Conservation (phyloP, 495 filamentous ascomycete genomes). For the Clavariopsis aquatica region DNA sequence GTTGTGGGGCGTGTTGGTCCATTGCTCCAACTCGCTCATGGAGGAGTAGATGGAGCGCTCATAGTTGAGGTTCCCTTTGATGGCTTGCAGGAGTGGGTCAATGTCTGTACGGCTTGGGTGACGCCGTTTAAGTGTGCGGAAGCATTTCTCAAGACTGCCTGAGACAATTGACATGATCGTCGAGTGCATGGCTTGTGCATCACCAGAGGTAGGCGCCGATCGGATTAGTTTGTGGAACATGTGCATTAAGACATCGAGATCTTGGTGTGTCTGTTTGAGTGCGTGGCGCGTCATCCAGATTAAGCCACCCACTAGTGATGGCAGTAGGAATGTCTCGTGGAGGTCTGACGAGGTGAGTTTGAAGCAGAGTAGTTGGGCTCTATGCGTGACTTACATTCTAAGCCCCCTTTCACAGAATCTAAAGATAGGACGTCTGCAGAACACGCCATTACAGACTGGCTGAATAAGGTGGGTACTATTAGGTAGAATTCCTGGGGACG, state of each 20-base stretch:
- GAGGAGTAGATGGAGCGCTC: constrained; percentile 64
- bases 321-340: constrained; percentile 84
- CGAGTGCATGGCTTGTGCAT: constrained; percentile 76
- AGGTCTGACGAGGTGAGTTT: constrained; percentile 56
- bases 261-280: constrained; percentile 60
- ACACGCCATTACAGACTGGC: constrained; percentile 78
- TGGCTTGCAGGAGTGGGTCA: constrained; percentile 67
- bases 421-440: constrained; percentile 69
- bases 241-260: constrained; percentile 66
- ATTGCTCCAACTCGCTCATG: constrained; percentile 73
- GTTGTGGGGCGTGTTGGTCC: constrained; percentile 63
- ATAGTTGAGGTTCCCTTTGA: constrained; percentile 69
- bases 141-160: constrained; percentile 70
- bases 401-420: constrained; percentile 79
- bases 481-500: constrained; percentile 92
- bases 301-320: constrained; percentile 79
- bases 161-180: constrained; percentile 83
- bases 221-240: constrained; percentile 75
- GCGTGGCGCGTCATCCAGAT: constrained; percentile 78
- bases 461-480: constrained; percentile 85
- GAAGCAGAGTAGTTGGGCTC: constrained; percentile 22
- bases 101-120: constrained; percentile 69
- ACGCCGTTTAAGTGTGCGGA: constrained; percentile 69
- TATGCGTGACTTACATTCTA: constrained; percentile 69
- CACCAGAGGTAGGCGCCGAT: constrained; percentile 73